A percentile compares a stretch with the other conserved stretches of the same genome.
phyloP scores from a whole-genome alignment of 1,284 basidiomycete genomes.

The Leccinum fuscescens region DNA sequence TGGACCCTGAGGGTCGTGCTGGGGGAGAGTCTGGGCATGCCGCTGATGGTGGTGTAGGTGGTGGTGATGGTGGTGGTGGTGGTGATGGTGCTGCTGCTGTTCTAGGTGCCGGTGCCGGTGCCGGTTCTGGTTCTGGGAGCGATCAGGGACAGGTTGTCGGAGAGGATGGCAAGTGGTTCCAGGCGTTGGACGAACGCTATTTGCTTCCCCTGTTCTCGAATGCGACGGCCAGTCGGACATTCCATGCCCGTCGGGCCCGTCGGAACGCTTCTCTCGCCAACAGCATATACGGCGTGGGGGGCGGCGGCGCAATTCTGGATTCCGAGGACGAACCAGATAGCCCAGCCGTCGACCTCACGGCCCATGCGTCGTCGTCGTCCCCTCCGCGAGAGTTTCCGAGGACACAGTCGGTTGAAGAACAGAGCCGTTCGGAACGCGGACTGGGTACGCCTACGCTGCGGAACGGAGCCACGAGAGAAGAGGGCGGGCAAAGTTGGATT shows the following conservation, averaged over 20 bases:
- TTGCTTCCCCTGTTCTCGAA: slow-evolving; percentile 94
- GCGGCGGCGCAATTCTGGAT: slow-evolving; percentile 33
- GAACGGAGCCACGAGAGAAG: slow-evolving; percentile 38
- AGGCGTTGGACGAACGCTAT: slow-evolving; percentile 91
- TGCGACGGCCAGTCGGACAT: slow-evolving; percentile 84
- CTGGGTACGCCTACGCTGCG: slow-evolving; percentile 53
- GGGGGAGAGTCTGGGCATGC: slow-evolving; percentile 10
- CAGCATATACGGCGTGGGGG: slow-evolving; percentile 15
- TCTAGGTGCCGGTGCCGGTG: not conserved
- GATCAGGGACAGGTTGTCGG: slow-evolving; percentile 16
- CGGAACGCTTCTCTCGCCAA: slow-evolving; percentile 39
- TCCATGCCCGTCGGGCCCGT: slow-evolving; percentile 75
- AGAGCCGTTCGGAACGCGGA: slow-evolving; percentile 58
- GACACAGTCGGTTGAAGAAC: slow-evolving; percentile 39
- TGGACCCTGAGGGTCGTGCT: slow-evolving; percentile 16
- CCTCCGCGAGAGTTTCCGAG: slow-evolving; percentile 28
- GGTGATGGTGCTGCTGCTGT: not conserved
- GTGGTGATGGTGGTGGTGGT: not conserved
- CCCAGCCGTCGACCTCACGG: slow-evolving; percentile 40
- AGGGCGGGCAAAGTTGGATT: slow-evolving; percentile 21
- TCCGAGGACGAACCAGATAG: slow-evolving; percentile 58
- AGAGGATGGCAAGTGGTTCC: slow-evolving; percentile 92
- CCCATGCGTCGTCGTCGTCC: slow-evolving; percentile 7
- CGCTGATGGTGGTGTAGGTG: not conserved
- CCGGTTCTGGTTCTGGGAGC: not conserved